Evolutionary conservation across 345 rosid genomes (phyloP), one percentile per base, ranked within the genome.

Genomic region (Euphorbia peplus): DNA sequence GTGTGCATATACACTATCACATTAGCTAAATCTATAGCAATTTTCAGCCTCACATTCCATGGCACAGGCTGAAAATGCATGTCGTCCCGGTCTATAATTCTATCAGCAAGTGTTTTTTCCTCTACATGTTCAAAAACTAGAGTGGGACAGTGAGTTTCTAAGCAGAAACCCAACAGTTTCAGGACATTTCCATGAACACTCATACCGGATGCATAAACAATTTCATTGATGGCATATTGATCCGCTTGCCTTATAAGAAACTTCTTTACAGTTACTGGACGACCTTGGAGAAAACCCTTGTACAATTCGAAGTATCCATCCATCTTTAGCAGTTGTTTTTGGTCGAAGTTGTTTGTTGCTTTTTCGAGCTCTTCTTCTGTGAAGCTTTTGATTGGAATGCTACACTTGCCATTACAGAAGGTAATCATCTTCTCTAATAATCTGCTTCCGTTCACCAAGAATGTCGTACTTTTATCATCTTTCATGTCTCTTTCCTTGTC

Each of bases 101-200:
- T 32, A 24, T 47, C 28, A 10, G 64, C 67, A 4, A 78, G 76
- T 19, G 46, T 66, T 56, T 57, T 42, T 15, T 28, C 11, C 26
- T 41, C 69, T 2, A 46, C 64, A 44, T 12, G 30, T 67, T 78
- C 73, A 8, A 66, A 70, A 3, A 6, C 69, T 1, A 72, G 56
- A n/a, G 32, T 39, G 0, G 75, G 77, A 15, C 14, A 10, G 16
- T 39, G 8, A 28, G 69, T 66, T 37, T 75, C 76, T 57, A 79
- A 25, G 74, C 76, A 72, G 60, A 76, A 75, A 21, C 79, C 79
- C n/a, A 79, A 14, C n/a, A 79, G 28, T 68, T 71, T 68, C 6
- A 75, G 35, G 48, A 69, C 63, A 60, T 68, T 68, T 29, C 29
- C 64, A 42, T 72, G 76, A 2, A 1, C 18, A 54, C 68, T 64